Percentiles rank a stretch among this genome's conserved stretches.
phyloP scores from a whole-genome alignment of 164 flowering plant genomes.

The Houttuynia cordata region DNA sequence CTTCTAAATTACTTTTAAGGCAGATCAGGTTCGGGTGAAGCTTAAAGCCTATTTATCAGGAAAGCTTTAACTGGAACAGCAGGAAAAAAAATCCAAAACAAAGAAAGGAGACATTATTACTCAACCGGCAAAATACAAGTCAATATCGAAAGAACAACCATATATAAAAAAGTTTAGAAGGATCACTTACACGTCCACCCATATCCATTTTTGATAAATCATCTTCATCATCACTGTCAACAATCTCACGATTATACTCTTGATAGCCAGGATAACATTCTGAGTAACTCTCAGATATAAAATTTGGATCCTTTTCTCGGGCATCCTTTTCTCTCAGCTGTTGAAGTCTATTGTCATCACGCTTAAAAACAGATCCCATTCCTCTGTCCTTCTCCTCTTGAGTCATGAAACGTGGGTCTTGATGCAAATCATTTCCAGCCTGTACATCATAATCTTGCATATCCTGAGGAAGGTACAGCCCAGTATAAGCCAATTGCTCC shows the following conservation, averaged over 20 bases:
- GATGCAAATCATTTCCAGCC: constrained; percentile 25
- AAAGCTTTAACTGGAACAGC: background rate
- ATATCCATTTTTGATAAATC: constrained; percentile 98
- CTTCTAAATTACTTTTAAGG: too few species aligned
- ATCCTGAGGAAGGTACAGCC: constrained; percentile 65
- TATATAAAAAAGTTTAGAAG: too few species aligned
- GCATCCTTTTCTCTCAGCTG: constrained; percentile 93
- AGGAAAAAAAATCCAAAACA: background rate
- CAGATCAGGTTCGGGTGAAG: too few species aligned
- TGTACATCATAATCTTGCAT: constrained; percentile 53
- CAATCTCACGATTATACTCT: constrained; percentile 88
- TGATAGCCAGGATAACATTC: constrained; percentile 99
- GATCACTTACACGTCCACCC: constrained; percentile 82
- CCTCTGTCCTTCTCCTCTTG: constrained; percentile 99
- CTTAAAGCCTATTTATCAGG: background rate
- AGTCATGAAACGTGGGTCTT: constrained; percentile 83
- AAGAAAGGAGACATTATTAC: background rate
- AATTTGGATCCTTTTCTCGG: constrained; percentile 96
- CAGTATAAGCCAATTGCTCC: constrained; percentile 78
- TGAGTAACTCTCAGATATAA: constrained; percentile 94
- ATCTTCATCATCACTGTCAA: constrained; percentile 89
- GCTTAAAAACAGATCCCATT: constrained; percentile 95
- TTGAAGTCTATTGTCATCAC: constrained; percentile 90
- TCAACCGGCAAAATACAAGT: background rate
- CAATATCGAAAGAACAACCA: too few species aligned